These are phyloP conservation scores for Tephrocybe rancida DNA, from an alignment of 768 basidiomycete species.

Conservation along the genomic window DNA sequence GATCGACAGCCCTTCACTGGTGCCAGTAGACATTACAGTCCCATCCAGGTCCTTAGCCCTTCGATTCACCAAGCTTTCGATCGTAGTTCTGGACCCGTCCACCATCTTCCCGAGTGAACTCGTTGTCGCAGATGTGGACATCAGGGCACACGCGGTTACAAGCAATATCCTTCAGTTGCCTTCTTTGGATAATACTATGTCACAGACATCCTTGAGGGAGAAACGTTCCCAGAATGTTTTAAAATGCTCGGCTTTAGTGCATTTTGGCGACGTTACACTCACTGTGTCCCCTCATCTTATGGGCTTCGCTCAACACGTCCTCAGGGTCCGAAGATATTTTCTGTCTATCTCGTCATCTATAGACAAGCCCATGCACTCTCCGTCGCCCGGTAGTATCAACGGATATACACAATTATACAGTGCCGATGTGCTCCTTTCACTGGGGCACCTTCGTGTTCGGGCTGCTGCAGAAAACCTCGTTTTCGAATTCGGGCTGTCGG, in stretches of 20 bases:
- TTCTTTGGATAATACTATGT: constrained; percentile 26
- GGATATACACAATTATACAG: constrained; percentile 13
- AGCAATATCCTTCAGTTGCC: constrained; percentile 25
- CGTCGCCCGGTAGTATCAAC: not conserved
- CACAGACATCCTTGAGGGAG: constrained; percentile 47
- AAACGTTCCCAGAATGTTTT: constrained; percentile 30
- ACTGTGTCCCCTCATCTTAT: constrained; percentile 60
- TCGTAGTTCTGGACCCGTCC: constrained; percentile 36
- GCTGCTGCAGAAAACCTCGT: constrained; percentile 73
- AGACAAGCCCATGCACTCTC: constrained; percentile 6
- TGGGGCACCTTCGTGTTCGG: constrained; percentile 51
- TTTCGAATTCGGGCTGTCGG: constrained; percentile 57
- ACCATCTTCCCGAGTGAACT: constrained; percentile 37
- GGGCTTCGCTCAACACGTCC: constrained; percentile 55
- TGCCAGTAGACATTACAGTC: not conserved
- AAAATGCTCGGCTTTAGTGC: constrained; percentile 36
- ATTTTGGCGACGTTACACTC: constrained; percentile 42
- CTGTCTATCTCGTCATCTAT: constrained; percentile 13
- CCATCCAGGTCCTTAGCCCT: constrained; percentile 22
- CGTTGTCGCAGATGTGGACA: constrained; percentile 29
- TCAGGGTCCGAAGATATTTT: constrained; percentile 51
- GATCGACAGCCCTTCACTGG: constrained; percentile 4
- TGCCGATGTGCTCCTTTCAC: constrained; percentile 40
- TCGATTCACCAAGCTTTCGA: constrained; percentile 25
- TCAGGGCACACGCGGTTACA: constrained; percentile 23